Base-by-base conservation (phyloP, 1,284 basidiomycete genomes). In the Marasmius oreades region DNA sequence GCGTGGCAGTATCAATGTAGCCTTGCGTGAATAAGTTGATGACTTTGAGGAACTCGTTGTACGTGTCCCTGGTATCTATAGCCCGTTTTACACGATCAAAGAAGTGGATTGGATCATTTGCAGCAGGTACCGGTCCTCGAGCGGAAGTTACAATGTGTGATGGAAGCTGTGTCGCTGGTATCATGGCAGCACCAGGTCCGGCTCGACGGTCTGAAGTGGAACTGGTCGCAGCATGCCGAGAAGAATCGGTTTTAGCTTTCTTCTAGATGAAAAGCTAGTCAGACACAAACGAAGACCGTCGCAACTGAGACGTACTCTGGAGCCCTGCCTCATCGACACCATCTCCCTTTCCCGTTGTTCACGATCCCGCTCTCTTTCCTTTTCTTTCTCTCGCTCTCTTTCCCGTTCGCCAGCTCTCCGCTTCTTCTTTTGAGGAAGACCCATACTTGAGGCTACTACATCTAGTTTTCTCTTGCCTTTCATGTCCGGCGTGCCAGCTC, bases 21-120 rank as follows among this genome's bases (percentile, higher is more conserved):
- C 95, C 93, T 69, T 98, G 93, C 1, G 93, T 92, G 70, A 96
- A 99, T 1, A 98, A 79, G 69, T 98, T 98, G 67, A 98, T 84
- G 56, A 98, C 78, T 70, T 96, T 98, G 62, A 99, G 77, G 75
- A 99, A 98, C 73, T 98, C 96, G 70, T 95, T 91, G 75, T 97
- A 98, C 3, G 89, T 88, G 53, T 93, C 86, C 39, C 92, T 86
- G 68, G 90, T 93, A 64, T 95, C 93, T 58, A 98, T 80, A 46
- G 84, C 81, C 59, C 90, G 90, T 70, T 93, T 95, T 64, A 97
- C 93, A 43, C 91, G 88, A 64, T 97, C 93, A 67, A 99, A 98
- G 76, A 98, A 98, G 53, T 90, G 87, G 1, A 86, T 81, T 59
- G 96, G 92, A 57, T 95, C 90, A 71, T 55, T 84, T 3, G 78